Evolutionary conservation across 176 grass and related monocot genomes (phyloP), one percentile per base, ranked within the genome.

Genomic region (Zea luxurians): DNA sequence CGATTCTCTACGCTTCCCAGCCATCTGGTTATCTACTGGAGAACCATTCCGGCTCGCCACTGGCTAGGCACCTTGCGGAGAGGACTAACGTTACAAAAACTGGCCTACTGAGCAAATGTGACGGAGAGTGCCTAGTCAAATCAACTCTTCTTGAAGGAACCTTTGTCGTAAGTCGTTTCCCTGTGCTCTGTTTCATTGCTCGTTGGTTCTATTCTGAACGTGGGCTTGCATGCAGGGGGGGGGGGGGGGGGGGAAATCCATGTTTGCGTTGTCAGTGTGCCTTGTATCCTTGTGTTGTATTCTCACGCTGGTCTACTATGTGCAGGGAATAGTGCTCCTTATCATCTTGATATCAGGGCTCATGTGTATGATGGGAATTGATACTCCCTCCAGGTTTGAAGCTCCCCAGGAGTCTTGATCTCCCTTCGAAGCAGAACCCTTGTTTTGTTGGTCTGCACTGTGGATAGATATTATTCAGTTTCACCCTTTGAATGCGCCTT

Each of bases 291-390:
- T 37, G n/a, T 21, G 77, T 52, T 59, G 21, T 67, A 60, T 77
- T 41, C 67, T 81, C 49, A 77, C 52, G 16, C 37, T 73, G 62
- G 2, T 72, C 42, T 47, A 13, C 45, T 34, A 46, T 73, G 78
- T 87, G 73, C 90, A 99, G 96, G 96, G 84, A 75, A 81, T 99
- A 44, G 92, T 94, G 69, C 84, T 99, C 77, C 86, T 99, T 61
- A 95, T 99, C 83, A 93, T 99, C 71, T 77, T 99, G 88, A 99
- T 99, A 84, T 99, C 96, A 58, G 96, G 96, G 12, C 78, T 99
- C 20, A 87, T 83, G 49, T 99, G 96, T 54, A 99, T 99, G 96
- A 87, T 92, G 90, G 96, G 96, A 73, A 99, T 99, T 4, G 90
- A 91, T 80, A 85, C 90, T 37, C 96, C 96, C 13, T 78, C 88